These are phyloP conservation scores for Aspergillus novoparasiticus DNA, from an alignment of 2,329 filamentous ascomycete species.

Conservation along the genomic window DNA sequence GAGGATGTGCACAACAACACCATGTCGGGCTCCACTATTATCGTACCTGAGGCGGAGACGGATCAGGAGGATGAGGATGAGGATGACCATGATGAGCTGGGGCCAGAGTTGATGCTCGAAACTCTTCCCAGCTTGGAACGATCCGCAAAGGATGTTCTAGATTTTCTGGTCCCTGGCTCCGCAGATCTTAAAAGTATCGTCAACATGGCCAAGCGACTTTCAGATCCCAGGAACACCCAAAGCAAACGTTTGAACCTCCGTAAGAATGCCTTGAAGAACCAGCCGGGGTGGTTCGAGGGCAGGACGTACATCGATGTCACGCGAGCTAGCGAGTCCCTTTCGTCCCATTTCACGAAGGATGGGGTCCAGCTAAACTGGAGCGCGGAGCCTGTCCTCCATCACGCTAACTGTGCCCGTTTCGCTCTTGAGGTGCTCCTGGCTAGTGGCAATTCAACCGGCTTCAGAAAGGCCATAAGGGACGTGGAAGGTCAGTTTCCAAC, in stretches of 20 bases:
- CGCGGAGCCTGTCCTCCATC: slow-evolving; percentile 43
- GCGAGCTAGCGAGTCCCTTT: slow-evolving; percentile 34
- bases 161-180: slow-evolving; percentile 37
- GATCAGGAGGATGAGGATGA: slow-evolving; percentile 13
- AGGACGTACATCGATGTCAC: slow-evolving; percentile 40
- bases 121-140: slow-evolving; percentile 41
- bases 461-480: slow-evolving; percentile 26
- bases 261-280: slow-evolving; percentile 26
- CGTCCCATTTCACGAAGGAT: slow-evolving; percentile 23
- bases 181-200: slow-evolving; percentile 29
- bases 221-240: slow-evolving; percentile 30
- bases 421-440: slow-evolving; percentile 43
- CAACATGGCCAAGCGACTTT: slow-evolving; percentile 32
- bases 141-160: slow-evolving; percentile 37
- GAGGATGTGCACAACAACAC: slow-evolving; percentile 38
- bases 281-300: slow-evolving; percentile 30
- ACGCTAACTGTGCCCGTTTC: slow-evolving; percentile 47
- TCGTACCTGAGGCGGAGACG: slow-evolving; percentile 30
- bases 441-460: slow-evolving; percentile 21
- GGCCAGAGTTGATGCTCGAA: slow-evolving; percentile 42
- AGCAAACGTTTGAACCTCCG: slow-evolving; percentile 30
- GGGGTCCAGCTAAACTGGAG: slow-evolving; percentile 29
- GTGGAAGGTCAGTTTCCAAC: slow-evolving; percentile 38
- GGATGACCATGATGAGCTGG: slow-evolving; percentile 23
- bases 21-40: slow-evolving; percentile 32